Conservation (phyloP, 1,284 basidiomycete genomes). For the Cryptococcus sp. region DNA sequence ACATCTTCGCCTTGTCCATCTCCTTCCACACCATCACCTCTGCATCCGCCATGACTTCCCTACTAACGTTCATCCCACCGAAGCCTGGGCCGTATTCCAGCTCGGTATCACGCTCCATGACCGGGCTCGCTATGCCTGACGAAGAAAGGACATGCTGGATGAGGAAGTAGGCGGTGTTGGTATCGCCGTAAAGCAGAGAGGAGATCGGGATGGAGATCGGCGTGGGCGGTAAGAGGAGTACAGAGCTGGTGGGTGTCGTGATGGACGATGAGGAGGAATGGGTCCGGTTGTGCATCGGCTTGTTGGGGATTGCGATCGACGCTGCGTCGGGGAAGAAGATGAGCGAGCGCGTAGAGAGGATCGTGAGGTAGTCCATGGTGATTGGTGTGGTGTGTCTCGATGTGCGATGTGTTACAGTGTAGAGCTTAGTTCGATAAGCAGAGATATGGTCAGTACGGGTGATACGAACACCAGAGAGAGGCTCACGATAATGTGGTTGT, state of each 20-base stretch:
- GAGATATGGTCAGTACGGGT: too few relatives aligned
- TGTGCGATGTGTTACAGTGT: too few relatives aligned
- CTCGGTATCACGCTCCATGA: too few relatives aligned
- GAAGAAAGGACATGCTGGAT: conserved; percentile 34
- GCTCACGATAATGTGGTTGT: too few relatives aligned
- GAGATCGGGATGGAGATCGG: conserved; percentile 41
- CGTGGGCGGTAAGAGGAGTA: conserved; percentile 15
- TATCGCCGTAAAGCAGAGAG: conserved; percentile 36
- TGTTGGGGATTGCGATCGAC: background rate
- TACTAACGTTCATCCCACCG: conserved; percentile 4
- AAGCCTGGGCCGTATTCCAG: background rate
- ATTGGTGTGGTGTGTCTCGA: background rate
- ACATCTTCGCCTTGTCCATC: conserved; percentile 43
- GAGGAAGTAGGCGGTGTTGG: conserved; percentile 41
- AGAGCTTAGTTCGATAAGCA: too few relatives aligned
- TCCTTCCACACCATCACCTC: conserved; percentile 45
- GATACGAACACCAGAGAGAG: too few relatives aligned
- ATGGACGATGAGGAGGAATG: conserved; percentile 15
- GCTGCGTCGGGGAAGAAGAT: conserved; percentile 33
- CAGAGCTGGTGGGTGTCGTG: conserved; percentile 6
- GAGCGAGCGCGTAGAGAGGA: conserved; percentile 41
- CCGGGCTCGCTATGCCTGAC: background rate
- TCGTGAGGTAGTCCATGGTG: conserved; percentile 47
- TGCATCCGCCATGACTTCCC: conserved; percentile 27
- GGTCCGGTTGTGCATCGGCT: conserved; percentile 5